Evolutionary conservation across 179 eudicot species (phyloP).

Genomic region (Silene coronaria): DNA sequence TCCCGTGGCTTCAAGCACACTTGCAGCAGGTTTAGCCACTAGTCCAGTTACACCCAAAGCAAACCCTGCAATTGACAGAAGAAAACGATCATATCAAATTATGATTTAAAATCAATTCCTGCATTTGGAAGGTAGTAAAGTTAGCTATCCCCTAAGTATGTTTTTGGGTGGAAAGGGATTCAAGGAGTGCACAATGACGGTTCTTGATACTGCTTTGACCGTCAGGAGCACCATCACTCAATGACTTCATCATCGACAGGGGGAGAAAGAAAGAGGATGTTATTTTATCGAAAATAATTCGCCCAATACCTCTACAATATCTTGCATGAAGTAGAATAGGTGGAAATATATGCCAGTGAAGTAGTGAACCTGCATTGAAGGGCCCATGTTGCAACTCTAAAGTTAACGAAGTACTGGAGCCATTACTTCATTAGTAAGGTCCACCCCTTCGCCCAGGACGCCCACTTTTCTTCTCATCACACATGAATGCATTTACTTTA

Average conservation of each 20-base stretch:
- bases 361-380: background rate
- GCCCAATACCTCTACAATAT: background rate
- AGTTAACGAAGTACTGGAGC: background rate
- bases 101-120: background rate
- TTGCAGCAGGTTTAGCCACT: conserved; percentile 93
- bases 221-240: background rate
- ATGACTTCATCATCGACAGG: background rate
- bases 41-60: conserved; percentile 92
- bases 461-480: background rate
- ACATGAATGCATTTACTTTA: background rate
- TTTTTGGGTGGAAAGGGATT: background rate
- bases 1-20: conserved; percentile 92
- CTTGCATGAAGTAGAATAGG: background rate
- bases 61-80: conserved; percentile 48
- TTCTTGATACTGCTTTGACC: background rate
- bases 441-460: background rate
- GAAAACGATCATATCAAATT: background rate
- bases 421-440: background rate
- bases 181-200: background rate
- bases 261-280: background rate
- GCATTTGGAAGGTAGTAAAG: background rate
- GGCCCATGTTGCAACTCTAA: background rate
- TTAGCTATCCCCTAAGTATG: background rate
- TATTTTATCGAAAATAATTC: background rate
- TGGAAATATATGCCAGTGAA: background rate